Base-by-base conservation (phyloP, 148 eudicot species). In the Rheum nobile region DNA sequence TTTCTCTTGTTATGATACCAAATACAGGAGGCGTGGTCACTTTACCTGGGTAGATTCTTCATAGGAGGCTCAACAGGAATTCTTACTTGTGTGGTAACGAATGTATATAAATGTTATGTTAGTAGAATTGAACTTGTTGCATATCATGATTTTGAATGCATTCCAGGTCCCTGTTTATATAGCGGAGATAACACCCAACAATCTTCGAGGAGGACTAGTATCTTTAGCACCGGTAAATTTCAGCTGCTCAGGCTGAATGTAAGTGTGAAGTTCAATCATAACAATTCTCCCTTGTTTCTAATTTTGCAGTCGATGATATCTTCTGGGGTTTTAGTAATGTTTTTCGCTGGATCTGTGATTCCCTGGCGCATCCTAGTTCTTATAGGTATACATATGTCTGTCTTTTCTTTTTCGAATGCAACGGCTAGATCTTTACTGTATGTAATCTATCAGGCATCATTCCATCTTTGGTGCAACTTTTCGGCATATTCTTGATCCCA, bases 111-210 rank as follows among this genome's bases (percentile, higher is more conserved):
- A 12, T 13, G 48, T 44, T 44, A 24, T 39, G 14, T 41, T 63
- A 65, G 34, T 31, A 44, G 48, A 12, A 38, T 44, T 7, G 12
- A 44, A 50, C n/a, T n/a, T n/a, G n/a, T 16, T 19, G 26, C 26
- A 21, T 28, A 28, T 26, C 17, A 4, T 19, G 35, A 13, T 8
- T 8, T 13, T 63, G 1, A 28, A 28, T 28, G 6, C 34, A 26
- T 8, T 59, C 1, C 69, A 76, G 78, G 35, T 69, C 24, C 77
- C 80, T 26, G 42, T 84, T 24, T 81, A 79, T 77, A 26, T 77
- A 38, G 79, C 78, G 32, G 84, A 81, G 79, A 74, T 79, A 13
- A 31, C 84, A 32, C 80, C 84, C 26, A 81, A 73, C 43, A 70
- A 81, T 67, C 54, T 43, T 35, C 75, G 82, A 54, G 82, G 84